Percentiles rank a stretch among this genome's conserved stretches.
phyloP scores from a whole-genome alignment of 441 rosid genomes.

The Metrosideros polymorpha region DNA sequence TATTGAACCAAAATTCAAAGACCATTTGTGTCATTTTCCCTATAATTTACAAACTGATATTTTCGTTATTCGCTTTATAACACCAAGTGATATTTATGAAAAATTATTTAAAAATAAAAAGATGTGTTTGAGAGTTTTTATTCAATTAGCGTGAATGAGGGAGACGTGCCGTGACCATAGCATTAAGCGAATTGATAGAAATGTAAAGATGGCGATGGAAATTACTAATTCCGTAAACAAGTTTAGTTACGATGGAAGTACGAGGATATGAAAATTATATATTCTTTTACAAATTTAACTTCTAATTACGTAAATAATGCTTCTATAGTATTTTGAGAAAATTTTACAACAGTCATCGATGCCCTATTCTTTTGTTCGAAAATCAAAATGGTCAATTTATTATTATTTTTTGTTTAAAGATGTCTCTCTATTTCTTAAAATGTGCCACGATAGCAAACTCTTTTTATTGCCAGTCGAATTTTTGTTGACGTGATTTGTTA shows the following conservation, averaged over 20 bases:
- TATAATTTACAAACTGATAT: neutral
- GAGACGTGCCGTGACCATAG: fast-evolving
- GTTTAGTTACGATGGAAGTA: fast-evolving
- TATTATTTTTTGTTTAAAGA: too few relatives aligned
- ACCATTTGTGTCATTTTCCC: too few relatives aligned
- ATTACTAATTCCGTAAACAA: neutral
- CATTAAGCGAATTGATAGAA: neutral
- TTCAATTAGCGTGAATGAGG: neutral
- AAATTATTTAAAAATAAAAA: neutral
- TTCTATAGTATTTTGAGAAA: too few relatives aligned
- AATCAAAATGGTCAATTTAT: too few relatives aligned
- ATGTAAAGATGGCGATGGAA: neutral
- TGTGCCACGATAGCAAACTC: too few relatives aligned
- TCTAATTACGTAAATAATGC: neutral
- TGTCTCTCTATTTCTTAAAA: too few relatives aligned
- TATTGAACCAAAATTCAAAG: too few relatives aligned
- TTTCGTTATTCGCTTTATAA: neutral
- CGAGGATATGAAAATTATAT: fast-evolving
- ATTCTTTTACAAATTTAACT: neutral
- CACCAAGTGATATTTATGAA: neutral
- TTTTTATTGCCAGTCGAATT: too few relatives aligned
- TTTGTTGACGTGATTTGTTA: too few relatives aligned
- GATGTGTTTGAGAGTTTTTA: neutral
- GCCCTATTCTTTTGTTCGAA: too few relatives aligned
- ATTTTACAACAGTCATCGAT: too few relatives aligned